Conservation (phyloP, 768 basidiomycete species). For the Suillus sp. region DNA sequence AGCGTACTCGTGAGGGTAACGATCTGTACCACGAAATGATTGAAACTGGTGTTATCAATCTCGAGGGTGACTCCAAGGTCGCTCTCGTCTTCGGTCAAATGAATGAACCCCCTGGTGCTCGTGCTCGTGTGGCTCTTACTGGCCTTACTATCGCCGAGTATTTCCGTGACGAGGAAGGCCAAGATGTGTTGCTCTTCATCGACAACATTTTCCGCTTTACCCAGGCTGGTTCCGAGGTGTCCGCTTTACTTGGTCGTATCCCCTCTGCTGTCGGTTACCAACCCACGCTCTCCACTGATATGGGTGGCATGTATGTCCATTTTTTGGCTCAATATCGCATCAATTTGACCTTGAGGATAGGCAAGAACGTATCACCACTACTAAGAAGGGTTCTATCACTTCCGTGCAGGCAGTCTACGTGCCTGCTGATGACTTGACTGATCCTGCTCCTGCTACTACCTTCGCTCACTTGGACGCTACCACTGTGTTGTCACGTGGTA, state of each 20-base stretch:
- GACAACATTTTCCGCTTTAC: conserved; percentile 99
- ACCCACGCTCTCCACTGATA: conserved; percentile 99
- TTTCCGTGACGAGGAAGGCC: conserved; percentile 99
- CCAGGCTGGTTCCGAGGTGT: conserved; percentile 99
- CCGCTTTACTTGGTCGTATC: conserved; percentile 99
- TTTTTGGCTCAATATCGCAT: neutral
- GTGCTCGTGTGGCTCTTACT: conserved; percentile 99
- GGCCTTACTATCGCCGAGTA: conserved; percentile 99
- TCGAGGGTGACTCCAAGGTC: conserved; percentile 99
- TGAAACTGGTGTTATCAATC: conserved; percentile 99
- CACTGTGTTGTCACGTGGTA: conserved; percentile 98
- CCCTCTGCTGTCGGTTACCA: conserved; percentile 99
- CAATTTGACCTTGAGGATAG: conserved; percentile 38
- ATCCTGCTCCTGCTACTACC: conserved; percentile 98
- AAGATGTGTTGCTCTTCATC: conserved; percentile 99
- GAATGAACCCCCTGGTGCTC: conserved; percentile 99
- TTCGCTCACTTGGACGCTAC: conserved; percentile 99
- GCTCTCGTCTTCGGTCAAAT: conserved; percentile 99
- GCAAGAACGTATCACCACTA: conserved; percentile 99
- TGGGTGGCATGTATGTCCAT: conserved; percentile 93
- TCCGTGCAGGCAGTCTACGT: conserved; percentile 99
- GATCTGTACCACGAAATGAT: conserved; percentile 99
- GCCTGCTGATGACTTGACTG: conserved; percentile 99
- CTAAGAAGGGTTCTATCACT: conserved; percentile 99
- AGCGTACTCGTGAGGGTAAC: conserved; percentile 99